Conservation (phyloP, 192 early-diverging fungal species). For the Mortierella claussenii region DNA sequence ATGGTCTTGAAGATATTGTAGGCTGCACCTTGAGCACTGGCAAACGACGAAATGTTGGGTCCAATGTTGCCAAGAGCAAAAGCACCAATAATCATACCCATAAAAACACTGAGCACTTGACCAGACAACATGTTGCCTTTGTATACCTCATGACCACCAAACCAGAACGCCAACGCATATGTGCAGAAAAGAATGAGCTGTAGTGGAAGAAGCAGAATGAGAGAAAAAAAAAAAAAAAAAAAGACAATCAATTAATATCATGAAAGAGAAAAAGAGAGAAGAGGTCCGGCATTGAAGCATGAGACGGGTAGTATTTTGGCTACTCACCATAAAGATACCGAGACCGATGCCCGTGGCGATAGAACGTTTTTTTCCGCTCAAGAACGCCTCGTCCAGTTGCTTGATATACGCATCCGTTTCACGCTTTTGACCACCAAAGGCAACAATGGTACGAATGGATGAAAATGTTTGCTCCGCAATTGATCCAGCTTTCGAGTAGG, state of each 20-base stretch:
- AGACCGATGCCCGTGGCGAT: constrained; percentile 69
- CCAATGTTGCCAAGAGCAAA: constrained; percentile 69
- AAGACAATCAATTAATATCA: not conserved
- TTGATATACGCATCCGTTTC: constrained; percentile 59
- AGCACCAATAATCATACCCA: constrained; percentile 80
- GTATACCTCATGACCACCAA: constrained; percentile 73
- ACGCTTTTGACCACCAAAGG: constrained; percentile 84
- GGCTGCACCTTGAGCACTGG: constrained; percentile 86
- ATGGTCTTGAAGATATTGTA: constrained; percentile 84
- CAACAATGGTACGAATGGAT: constrained; percentile 86
- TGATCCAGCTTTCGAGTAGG: constrained; percentile 86
- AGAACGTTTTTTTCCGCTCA: constrained; percentile 69
- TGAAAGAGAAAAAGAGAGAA: not conserved
- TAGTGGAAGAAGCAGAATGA: not conserved
- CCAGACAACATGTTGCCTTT: constrained; percentile 56
- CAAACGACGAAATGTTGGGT: constrained; percentile 73
- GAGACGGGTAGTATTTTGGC: too few species aligned
- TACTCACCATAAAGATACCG: constrained; percentile 76
- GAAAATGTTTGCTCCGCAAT: constrained; percentile 88
- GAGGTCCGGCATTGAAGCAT: too few species aligned
- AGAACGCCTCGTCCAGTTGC: constrained; percentile 68
- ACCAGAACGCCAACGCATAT: constrained; percentile 91
- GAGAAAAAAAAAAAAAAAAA: not conserved
- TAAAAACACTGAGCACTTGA: constrained; percentile 79
- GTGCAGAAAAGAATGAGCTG: constrained; percentile 71